Evolutionary conservation across 2,329 filamentous ascomycete species (phyloP).

Genomic region (Stenocarpella maydis): DNA sequence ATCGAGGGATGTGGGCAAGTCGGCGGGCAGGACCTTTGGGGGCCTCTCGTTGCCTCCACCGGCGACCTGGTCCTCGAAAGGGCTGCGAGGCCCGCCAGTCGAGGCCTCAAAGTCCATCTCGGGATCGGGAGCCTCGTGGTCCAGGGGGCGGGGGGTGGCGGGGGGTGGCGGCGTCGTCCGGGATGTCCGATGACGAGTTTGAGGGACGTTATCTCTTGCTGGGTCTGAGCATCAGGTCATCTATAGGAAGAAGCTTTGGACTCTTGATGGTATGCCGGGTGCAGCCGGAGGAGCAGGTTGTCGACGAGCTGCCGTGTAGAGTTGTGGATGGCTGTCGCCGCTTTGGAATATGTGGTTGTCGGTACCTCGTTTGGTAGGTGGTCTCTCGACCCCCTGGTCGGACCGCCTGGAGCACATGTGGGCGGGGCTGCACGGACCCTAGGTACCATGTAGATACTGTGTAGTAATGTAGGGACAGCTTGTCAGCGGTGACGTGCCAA

Average conservation of each 20-base stretch:
- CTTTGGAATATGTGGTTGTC: background rate
- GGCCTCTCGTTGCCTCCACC: constrained; percentile 52
- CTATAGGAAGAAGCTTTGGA: background rate
- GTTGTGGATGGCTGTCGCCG: background rate
- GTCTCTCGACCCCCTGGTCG: constrained; percentile 15
- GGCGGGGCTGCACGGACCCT: constrained; percentile 17
- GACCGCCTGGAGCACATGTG: constrained; percentile 1
- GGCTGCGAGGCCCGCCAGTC: constrained; percentile 51
- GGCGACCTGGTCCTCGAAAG: constrained; percentile 44
- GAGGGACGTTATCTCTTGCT: constrained; percentile 7
- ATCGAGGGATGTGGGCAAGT: constrained; percentile 90
- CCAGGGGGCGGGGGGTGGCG: no score
- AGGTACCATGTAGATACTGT: no score
- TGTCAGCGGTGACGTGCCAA: constrained; percentile 17
- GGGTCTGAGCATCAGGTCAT: constrained; percentile 27
- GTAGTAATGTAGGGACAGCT: background rate
- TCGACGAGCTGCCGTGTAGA: background rate
- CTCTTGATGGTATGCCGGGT: background rate
- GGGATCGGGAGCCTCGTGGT: constrained; percentile 38
- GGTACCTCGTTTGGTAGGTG: constrained; percentile 12
- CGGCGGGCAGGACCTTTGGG: constrained; percentile 73
- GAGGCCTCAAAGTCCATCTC: constrained; percentile 68
- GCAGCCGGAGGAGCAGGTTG: background rate
- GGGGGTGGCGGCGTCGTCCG: constrained; percentile 25
- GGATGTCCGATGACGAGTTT: constrained; percentile 27